phyloP scores from a whole-genome alignment of 2,329 filamentous ascomycete genomes.

The Scleromitrula shiraiana region DNA sequence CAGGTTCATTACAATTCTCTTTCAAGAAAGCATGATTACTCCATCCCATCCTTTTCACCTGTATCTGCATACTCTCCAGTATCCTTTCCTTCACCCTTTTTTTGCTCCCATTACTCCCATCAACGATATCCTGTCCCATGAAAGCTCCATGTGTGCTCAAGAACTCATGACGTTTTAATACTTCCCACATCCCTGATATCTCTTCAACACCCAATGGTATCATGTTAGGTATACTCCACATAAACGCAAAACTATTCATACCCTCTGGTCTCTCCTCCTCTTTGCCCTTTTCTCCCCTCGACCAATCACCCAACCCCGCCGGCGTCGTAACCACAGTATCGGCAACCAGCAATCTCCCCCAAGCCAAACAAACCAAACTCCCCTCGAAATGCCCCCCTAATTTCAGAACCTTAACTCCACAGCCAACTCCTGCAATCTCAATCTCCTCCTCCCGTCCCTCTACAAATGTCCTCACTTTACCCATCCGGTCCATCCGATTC shows the following conservation, averaged over 20 bases:
- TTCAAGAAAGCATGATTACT: conserved; percentile 22
- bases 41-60: conserved; percentile 38
- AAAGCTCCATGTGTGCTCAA: conserved; percentile 62
- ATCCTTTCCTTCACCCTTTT: conserved; percentile 52
- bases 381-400: conserved; percentile 76
- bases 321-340: conserved; percentile 71
- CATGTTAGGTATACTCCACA: conserved; percentile 70
- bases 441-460: conserved; percentile 33
- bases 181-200: conserved; percentile 62
- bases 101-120: conserved; percentile 29
- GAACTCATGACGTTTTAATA: conserved; percentile 55
- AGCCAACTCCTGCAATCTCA: conserved; percentile 31
- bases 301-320: conserved; percentile 42
- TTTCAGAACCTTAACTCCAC: conserved; percentile 55
- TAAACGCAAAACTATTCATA: conserved; percentile 55
- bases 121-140: conserved; percentile 51
- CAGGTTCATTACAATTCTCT: conserved; percentile 12
- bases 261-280: conserved; percentile 35
- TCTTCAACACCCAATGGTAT: conserved; percentile 61
- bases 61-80: conserved; percentile 70
- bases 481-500: conserved; percentile 35
- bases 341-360: conserved; percentile 58
- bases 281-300: conserved; percentile 37
- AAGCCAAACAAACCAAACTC: conserved; percentile 58
- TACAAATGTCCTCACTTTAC: conserved; percentile 41